phyloP scores from a whole-genome alignment of 441 rosid genomes.

The Francoa sonchifolia region DNA sequence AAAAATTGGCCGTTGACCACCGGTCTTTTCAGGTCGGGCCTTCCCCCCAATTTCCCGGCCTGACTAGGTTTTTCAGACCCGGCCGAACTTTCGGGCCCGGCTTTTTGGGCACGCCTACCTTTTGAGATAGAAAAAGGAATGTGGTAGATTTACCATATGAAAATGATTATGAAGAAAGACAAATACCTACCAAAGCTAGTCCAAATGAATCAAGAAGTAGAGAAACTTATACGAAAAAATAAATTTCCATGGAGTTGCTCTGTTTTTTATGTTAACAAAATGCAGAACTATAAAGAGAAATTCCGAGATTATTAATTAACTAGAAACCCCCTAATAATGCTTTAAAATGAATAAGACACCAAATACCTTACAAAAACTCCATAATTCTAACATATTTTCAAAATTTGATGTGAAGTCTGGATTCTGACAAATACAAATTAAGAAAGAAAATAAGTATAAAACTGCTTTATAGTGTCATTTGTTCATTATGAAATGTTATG shows the following conservation, averaged over 20 bases:
- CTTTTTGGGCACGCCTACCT: too few species aligned
- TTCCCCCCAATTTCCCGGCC: too few species aligned
- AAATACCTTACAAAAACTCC: background rate
- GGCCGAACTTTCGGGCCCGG: too few species aligned
- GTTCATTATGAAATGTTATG: slow-evolving; percentile 3
- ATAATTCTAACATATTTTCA: background rate
- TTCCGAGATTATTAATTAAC: background rate
- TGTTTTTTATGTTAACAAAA: background rate
- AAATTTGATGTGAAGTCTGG: background rate
- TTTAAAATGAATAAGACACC: background rate
- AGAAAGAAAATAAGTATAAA: background rate
- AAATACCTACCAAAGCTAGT: too few species aligned
- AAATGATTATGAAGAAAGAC: too few species aligned
- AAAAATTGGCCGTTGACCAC: too few species aligned
- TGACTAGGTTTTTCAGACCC: too few species aligned
- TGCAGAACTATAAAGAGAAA: background rate
- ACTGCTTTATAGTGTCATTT: background rate
- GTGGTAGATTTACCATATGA: too few species aligned
- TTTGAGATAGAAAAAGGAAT: too few species aligned
- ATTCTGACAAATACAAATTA: background rate
- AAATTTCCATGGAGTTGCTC: background rate
- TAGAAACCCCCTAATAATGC: background rate
- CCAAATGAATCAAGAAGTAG: background rate
- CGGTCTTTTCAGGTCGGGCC: too few species aligned
- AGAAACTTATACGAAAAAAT: background rate